Evolutionary conservation across 2,329 filamentous ascomycete genomes (phyloP).

Genomic region (Paecilomyces sp.): DNA sequence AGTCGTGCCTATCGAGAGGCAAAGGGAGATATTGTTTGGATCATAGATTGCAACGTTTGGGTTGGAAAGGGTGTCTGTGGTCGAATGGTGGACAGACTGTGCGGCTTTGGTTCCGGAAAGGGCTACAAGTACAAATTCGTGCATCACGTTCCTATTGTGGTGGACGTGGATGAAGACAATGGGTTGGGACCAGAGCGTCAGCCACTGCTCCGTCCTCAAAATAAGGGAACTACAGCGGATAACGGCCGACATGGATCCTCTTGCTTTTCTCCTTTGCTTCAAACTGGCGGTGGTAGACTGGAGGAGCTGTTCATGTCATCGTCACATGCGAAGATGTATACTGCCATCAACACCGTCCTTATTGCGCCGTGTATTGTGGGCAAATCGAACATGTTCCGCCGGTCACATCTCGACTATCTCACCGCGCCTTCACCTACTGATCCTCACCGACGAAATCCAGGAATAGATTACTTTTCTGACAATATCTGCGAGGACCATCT

Average conservation of each 20-base stretch:
- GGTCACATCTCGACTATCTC: constrained; percentile 75
- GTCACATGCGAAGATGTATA: constrained; percentile 94
- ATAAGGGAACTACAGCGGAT: constrained; percentile 6
- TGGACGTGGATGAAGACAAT: constrained; percentile 54
- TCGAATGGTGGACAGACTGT: constrained; percentile 82
- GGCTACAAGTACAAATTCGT: constrained; percentile 73
- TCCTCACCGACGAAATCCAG: constrained; percentile 45
- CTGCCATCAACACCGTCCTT: constrained; percentile 87
- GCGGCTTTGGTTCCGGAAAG: constrained; percentile 51
- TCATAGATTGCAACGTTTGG: constrained; percentile 97
- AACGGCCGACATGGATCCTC: background rate
- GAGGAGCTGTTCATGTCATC: constrained; percentile 95
- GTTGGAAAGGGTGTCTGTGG: constrained; percentile 69
- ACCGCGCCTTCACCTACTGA: constrained; percentile 47
- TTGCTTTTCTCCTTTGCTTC: constrained; percentile 21
- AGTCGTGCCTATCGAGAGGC: constrained; percentile 87
- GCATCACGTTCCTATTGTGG: constrained; percentile 82
- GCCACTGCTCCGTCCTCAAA: constrained; percentile 15
- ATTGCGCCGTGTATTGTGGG: constrained; percentile 90
- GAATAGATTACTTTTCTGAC: constrained; percentile 87
- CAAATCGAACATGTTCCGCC: constrained; percentile 98
- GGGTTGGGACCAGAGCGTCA: constrained; percentile 18
- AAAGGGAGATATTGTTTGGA: constrained; percentile 82
- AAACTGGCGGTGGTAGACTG: constrained; percentile 66
- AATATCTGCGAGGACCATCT: constrained; percentile 98